phyloP scores from a whole-genome alignment of 1,139 yeast species.

The Dujonia santamariae region DNA sequence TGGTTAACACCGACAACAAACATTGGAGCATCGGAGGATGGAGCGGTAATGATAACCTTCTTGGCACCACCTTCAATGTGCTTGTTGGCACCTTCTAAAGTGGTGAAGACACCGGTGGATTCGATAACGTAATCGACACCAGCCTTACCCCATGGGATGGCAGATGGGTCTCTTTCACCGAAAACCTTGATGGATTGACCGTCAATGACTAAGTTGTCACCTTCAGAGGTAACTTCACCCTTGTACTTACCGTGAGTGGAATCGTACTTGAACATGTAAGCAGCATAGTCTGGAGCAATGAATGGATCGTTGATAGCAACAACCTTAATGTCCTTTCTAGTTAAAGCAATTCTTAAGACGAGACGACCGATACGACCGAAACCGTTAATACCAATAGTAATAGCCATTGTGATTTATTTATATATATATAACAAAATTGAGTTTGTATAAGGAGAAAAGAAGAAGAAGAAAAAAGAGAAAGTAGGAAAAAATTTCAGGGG shows the following conservation, averaged over 20 bases:
- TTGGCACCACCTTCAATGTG: conserved; percentile 86
- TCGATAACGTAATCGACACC: conserved; percentile 81
- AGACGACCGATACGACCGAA: conserved; percentile 90
- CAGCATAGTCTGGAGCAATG: conserved; percentile 79
- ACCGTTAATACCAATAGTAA: conserved; percentile 78
- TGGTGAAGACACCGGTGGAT: conserved; percentile 89
- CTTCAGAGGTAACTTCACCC: conserved; percentile 65
- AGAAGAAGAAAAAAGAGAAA: conserved; percentile 4
- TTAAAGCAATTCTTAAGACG: conserved; percentile 75
- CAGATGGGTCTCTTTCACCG: conserved; percentile 76
- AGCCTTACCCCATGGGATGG: conserved; percentile 77
- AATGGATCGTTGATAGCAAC: conserved; percentile 85
- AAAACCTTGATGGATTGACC: conserved; percentile 67
- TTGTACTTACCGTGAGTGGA: conserved; percentile 78
- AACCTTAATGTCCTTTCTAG: conserved; percentile 68
- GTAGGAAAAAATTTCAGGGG: conserved; percentile 6
- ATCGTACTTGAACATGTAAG: conserved; percentile 87
- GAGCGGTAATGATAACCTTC: conserved; percentile 87
- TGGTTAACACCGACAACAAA: conserved; percentile 82
- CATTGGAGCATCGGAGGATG: conserved; percentile 87
- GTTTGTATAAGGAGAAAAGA: conserved; percentile 8
- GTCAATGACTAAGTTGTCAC: conserved; percentile 56
- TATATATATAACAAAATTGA: conserved; percentile 6
- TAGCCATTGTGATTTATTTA: conserved; percentile 23
- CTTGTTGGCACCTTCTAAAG: conserved; percentile 70